Conservation (phyloP, 2,329 filamentous ascomycete genomes). For the Aspergillus transmontanensis region DNA sequence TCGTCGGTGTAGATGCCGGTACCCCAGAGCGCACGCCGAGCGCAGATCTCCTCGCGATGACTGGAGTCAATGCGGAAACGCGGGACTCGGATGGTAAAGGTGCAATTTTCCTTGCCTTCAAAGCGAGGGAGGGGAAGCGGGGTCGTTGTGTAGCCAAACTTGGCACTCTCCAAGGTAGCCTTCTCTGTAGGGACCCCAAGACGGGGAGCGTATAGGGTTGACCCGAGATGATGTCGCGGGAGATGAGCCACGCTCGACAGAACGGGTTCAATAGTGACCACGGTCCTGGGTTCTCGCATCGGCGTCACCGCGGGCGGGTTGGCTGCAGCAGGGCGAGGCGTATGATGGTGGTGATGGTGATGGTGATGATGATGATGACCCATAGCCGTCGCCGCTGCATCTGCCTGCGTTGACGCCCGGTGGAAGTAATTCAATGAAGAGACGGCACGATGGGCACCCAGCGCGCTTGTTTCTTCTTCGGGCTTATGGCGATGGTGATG, state of each 20-base stretch:
- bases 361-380: constrained; percentile 48
- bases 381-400: constrained; percentile 20
- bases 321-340: constrained; percentile 24
- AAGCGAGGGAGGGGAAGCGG: constrained; percentile 78
- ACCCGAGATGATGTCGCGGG: constrained; percentile 79
- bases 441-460: constrained; percentile 27
- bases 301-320: constrained; percentile 30
- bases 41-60: constrained; percentile 80
- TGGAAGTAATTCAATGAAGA: constrained; percentile 31
- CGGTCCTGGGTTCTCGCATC: constrained; percentile 63
- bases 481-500: constrained; percentile 59
- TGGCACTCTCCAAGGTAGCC: constrained; percentile 49
- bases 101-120: constrained; percentile 81
- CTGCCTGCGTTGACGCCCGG: constrained; percentile 32
- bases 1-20: constrained; percentile 95
- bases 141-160: constrained; percentile 60
- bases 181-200: constrained; percentile 54
- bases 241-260: constrained; percentile 70
- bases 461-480: constrained; percentile 48
- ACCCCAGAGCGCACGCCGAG: constrained; percentile 82
- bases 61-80: constrained; percentile 71
- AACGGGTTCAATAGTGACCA: constrained; percentile 69
- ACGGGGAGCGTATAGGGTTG: constrained; percentile 75
- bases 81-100: constrained; percentile 83
- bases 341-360: constrained; percentile 43